Evolutionary conservation across 2,329 filamentous ascomycete species (phyloP).

Genomic region (Ophiostoma perfectum): DNA sequence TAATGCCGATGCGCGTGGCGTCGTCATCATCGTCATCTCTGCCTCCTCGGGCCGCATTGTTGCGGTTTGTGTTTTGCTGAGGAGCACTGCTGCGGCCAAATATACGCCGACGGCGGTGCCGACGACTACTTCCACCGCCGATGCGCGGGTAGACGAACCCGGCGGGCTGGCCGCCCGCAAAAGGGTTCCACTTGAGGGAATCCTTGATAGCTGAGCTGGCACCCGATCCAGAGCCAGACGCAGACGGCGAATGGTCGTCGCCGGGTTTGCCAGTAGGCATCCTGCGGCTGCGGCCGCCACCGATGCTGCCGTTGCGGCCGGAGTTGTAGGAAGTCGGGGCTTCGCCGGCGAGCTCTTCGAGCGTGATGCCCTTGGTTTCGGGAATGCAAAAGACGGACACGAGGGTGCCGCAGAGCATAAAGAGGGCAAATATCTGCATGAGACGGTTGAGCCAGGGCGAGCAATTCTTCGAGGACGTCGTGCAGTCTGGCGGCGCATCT

Average conservation of each 20-base stretch:
- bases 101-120: slow-evolving; percentile 30
- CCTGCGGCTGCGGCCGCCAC: slow-evolving; percentile 32
- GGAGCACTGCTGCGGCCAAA: slow-evolving; percentile 33
- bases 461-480: slow-evolving; percentile 40
- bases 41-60: background rate
- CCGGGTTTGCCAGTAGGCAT: background rate
- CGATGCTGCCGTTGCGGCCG: slow-evolving; percentile 47
- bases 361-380: slow-evolving; percentile 67
- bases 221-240: background rate
- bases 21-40: background rate
- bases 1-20: background rate
- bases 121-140: slow-evolving; percentile 25
- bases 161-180: slow-evolving; percentile 46
- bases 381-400: slow-evolving; percentile 63
- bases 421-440: slow-evolving; percentile 71
- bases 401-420: slow-evolving; percentile 69
- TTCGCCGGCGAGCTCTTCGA: slow-evolving; percentile 67
- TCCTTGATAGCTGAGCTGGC: slow-evolving; percentile 14
- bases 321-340: slow-evolving; percentile 54
- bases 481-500: slow-evolving; percentile 47
- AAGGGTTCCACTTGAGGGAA: slow-evolving; percentile 40
- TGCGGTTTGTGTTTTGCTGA: background rate
- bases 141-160: slow-evolving; percentile 45
- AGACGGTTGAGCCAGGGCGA: slow-evolving; percentile 63
- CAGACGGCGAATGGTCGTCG: background rate